Percentiles rank a stretch among this genome's conserved stretches.
Evolutionary conservation across 305 asterid species (phyloP).

Genomic region (Solanum hybrid): DNA sequence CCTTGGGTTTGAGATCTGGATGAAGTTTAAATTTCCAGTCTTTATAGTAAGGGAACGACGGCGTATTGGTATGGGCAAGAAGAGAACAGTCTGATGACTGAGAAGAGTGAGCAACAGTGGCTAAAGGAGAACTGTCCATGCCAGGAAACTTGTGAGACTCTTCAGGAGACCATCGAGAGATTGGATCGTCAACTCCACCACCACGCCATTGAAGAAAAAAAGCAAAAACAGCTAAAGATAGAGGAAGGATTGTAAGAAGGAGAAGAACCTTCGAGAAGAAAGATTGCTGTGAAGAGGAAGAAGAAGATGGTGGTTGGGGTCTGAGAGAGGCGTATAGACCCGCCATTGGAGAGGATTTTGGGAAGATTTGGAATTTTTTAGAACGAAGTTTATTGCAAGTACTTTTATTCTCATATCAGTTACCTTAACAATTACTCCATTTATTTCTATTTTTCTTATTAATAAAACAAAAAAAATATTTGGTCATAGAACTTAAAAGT

Average conservation of each 20-base stretch:
- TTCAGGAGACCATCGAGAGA: conserved; percentile 76
- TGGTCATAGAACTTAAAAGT: background rate
- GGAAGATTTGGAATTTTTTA: background rate
- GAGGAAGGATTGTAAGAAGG: conserved; percentile 66
- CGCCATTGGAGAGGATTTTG: conserved; percentile 41
- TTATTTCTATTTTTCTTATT: background rate
- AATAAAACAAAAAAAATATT: background rate
- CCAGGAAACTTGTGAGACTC: conserved; percentile 76
- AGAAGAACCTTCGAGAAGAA: conserved; percentile 63
- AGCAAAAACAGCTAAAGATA: conserved; percentile 67
- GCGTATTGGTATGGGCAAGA: conserved; percentile 14
- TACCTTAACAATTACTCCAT: background rate
- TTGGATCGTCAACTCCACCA: conserved; percentile 86
- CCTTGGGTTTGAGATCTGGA: conserved; percentile 54
- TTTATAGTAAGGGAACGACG: conserved; percentile 42
- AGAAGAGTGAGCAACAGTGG: conserved; percentile 20
- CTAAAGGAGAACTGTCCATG: conserved; percentile 33
- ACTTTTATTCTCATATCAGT: background rate
- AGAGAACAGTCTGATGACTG: conserved; percentile 26
- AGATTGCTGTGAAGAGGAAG: conserved; percentile 46
- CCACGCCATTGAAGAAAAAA: conserved; percentile 94
- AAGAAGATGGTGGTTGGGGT: conserved; percentile 50
- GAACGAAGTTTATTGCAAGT: background rate
- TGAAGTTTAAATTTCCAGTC: conserved; percentile 39
- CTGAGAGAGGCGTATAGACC: conserved; percentile 65